Conservation (phyloP, 805 yeast species). For the Myxozyma neotropica region DNA sequence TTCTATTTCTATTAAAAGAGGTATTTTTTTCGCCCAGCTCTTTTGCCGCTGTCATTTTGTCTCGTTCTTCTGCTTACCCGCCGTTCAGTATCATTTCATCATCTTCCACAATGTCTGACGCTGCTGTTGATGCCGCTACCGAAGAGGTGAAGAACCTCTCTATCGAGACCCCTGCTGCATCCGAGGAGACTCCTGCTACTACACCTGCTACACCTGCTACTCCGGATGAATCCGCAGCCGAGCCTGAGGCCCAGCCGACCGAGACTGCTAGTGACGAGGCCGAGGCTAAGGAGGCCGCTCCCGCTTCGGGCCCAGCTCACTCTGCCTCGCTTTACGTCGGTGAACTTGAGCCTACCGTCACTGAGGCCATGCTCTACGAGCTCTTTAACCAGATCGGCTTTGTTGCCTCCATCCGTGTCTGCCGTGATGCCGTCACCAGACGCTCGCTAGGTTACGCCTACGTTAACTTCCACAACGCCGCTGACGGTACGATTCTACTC, state of each 20-base stretch:
- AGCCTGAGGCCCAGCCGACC: conserved; percentile 9
- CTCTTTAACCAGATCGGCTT: conserved; percentile 92
- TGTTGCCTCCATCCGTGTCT: conserved; percentile 95
- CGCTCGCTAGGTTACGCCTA: conserved; percentile 98
- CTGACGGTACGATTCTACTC: conserved; percentile 58
- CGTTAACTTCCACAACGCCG: conserved; percentile 88
- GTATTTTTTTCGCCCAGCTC: not conserved
- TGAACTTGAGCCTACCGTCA: conserved; percentile 88
- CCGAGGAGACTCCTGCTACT: conserved; percentile 23
- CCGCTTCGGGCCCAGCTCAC: conserved; percentile 43
- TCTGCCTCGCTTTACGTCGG: conserved; percentile 90
- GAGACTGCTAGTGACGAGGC: conserved; percentile 28
- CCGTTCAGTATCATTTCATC: not conserved
- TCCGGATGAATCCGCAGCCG: conserved; percentile 9
- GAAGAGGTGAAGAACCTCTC: conserved; percentile 34
- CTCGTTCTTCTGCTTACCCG: not conserved
- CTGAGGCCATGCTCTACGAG: conserved; percentile 93
- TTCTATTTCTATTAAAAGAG: not conserved
- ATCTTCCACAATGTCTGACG: conserved; percentile 32
- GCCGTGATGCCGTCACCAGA: conserved; percentile 97
- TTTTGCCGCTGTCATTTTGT: not conserved
- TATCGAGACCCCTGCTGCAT: conserved; percentile 20
- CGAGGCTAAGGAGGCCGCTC: conserved; percentile 36
- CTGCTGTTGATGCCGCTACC: conserved; percentile 34
- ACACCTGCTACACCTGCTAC: conserved; percentile 21